These are phyloP conservation scores for Gracilariopsis chorda DNA, from an alignment of 23 red algal species.

Conservation along the genomic window DNA sequence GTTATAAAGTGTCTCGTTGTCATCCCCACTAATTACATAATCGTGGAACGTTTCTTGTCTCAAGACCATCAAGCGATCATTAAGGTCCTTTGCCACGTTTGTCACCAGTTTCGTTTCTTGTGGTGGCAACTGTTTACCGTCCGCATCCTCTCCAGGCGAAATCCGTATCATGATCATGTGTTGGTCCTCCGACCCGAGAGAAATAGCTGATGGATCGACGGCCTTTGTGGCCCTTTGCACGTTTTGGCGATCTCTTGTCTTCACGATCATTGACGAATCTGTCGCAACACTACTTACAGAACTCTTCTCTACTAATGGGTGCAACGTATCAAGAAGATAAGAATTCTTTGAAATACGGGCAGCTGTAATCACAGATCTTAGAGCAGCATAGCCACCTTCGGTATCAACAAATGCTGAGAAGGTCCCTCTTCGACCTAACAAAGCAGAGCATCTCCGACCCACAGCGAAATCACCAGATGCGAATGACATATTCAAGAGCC, in stretches of 20 bases:
- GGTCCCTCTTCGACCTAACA: conserved; percentile 46
- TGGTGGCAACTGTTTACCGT: not conserved
- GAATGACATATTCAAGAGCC: conserved; percentile 53
- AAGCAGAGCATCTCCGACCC: conserved; percentile 11
- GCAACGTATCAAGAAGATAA: conserved; percentile 2
- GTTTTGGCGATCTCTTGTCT: not conserved
- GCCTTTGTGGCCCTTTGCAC: conserved; percentile 16
- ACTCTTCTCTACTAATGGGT: conserved; percentile 20
- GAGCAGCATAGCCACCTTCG: conserved; percentile 53
- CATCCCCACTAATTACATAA: not conserved
- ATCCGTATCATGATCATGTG: not conserved
- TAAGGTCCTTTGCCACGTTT: not conserved
- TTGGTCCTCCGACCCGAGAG: conserved; percentile 5
- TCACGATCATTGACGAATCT: conserved; percentile 41
- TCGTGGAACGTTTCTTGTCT: conserved; percentile 24
- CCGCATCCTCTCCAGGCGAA: not conserved
- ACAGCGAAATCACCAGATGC: conserved; percentile 38
- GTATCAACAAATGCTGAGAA: conserved; percentile 57
- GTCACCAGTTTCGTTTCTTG: not conserved
- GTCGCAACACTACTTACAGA: conserved; percentile 42
- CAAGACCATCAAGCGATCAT: conserved; percentile 36
- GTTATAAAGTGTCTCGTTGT: not conserved
- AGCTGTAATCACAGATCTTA: conserved; percentile 5
- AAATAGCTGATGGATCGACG: conserved; percentile 7
- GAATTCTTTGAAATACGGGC: conserved; percentile 1